Evolutionary conservation across 257 asterid genomes (phyloP).

Genomic region (Solanum pimpinellifolium): DNA sequence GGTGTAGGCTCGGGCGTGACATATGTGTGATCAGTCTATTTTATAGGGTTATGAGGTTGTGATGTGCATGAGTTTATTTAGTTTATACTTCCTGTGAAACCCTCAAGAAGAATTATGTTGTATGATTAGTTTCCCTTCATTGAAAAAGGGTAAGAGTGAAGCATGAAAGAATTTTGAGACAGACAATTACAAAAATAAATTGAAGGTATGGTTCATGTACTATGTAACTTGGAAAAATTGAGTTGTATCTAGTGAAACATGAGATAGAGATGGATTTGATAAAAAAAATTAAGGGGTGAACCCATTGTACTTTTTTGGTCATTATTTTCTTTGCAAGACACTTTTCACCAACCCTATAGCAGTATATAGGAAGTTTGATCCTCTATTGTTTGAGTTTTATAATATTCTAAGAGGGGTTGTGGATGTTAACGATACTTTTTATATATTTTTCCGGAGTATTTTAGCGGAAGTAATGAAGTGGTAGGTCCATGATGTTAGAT

Average conservation of each 20-base stretch:
- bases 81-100: slow-evolving; percentile 25
- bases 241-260: too few relatives aligned
- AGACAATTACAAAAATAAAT: too few relatives aligned
- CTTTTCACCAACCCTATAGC: not conserved
- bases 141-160: too few relatives aligned
- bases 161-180: too few relatives aligned
- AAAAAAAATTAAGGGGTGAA: too few relatives aligned
- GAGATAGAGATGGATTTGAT: too few relatives aligned
- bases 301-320: too few relatives aligned
- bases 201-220: too few relatives aligned
- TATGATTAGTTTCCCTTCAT: too few relatives aligned
- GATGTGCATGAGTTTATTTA: slow-evolving; percentile 44
- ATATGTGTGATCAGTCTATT: not conserved
- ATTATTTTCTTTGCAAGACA: slow-evolving; percentile 7
- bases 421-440: slow-evolving; percentile 36
- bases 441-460: slow-evolving; percentile 29
- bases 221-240: too few relatives aligned
- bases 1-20: too few relatives aligned
- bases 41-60: slow-evolving; percentile 11
- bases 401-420: slow-evolving; percentile 28
- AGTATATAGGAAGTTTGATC: slow-evolving; percentile 16
- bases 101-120: too few relatives aligned
- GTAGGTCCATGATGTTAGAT: not conserved
- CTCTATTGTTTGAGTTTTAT: slow-evolving; percentile 48
- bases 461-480: not conserved